Percentiles rank a stretch among this genome's conserved stretches.
Evolutionary conservation across 2,329 filamentous ascomycete species (phyloP).

Genomic region (Aspergillus fumigatus): DNA sequence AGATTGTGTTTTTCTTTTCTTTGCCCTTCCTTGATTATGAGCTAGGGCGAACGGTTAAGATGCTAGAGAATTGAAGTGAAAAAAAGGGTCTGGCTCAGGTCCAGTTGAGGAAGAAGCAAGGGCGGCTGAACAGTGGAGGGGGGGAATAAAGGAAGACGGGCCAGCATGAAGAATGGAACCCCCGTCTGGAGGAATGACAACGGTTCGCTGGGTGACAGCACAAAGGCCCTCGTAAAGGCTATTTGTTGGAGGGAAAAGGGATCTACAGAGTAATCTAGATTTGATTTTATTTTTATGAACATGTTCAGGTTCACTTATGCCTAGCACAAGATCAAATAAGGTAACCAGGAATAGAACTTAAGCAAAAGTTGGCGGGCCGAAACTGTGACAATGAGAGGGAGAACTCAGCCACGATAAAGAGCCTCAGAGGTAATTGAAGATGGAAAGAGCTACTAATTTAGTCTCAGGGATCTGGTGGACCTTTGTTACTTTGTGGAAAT

Average conservation of each 20-base stretch:
- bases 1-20: not conserved
- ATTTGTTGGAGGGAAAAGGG: constrained; percentile 1
- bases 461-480: not conserved
- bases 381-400: not conserved
- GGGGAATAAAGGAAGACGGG: constrained; percentile 10
- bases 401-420: not conserved
- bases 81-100: not conserved
- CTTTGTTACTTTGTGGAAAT: not conserved
- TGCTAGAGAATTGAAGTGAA: not conserved
- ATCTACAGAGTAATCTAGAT: not conserved
- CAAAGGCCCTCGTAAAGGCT: not conserved
- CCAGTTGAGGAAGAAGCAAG: constrained; percentile 2
- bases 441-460: not conserved
- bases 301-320: not conserved
- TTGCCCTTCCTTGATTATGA: not conserved
- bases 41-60: not conserved
- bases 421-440: not conserved
- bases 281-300: not conserved
- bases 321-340: not conserved
- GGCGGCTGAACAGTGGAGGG: constrained; percentile 11
- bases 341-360: not conserved
- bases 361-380: not conserved
- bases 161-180: constrained; percentile 1
- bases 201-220: not conserved
- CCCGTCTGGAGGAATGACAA: constrained; percentile 12